Conservation (phyloP, 2,329 filamentous ascomycete species). For the Paramyrothecium roridum region DNA sequence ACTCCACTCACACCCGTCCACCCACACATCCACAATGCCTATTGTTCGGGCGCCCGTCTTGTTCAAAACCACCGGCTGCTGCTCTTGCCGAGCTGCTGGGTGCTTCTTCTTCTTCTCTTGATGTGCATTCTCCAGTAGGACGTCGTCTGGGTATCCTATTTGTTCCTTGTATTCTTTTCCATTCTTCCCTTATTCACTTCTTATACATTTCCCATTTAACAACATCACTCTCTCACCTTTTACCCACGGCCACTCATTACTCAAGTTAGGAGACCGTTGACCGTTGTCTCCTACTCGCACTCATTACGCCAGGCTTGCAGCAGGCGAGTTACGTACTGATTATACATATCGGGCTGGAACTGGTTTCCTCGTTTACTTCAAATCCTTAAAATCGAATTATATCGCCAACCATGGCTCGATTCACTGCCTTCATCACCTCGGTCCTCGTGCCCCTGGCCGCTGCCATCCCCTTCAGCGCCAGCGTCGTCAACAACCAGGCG, state of each 20-base stretch:
- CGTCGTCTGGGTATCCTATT: neutral
- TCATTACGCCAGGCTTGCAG: neutral
- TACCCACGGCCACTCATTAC: neutral
- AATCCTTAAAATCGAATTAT: neutral
- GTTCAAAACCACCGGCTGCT: neutral
- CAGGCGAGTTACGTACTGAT: neutral
- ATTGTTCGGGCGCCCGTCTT: neutral
- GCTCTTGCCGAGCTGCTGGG: neutral
- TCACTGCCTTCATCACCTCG: conserved; percentile 19
- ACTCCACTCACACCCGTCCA: neutral
- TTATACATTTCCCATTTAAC: neutral
- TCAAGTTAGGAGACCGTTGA: neutral
- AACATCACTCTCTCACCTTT: neutral
- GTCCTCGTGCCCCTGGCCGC: conserved; percentile 22
- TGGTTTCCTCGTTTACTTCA: neutral
- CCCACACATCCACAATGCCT: neutral
- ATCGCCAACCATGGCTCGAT: conserved; percentile 17
- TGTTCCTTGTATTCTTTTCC: neutral
- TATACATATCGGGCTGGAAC: neutral
- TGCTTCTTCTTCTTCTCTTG: neutral
- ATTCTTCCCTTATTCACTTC: neutral
- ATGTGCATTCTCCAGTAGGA: neutral
- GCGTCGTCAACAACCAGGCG: conserved; percentile 7
- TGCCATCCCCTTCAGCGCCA: conserved; percentile 17
- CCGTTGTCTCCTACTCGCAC: neutral